Conservation (phyloP, 768 basidiomycete genomes). For the Saitozyma sp. region DNA sequence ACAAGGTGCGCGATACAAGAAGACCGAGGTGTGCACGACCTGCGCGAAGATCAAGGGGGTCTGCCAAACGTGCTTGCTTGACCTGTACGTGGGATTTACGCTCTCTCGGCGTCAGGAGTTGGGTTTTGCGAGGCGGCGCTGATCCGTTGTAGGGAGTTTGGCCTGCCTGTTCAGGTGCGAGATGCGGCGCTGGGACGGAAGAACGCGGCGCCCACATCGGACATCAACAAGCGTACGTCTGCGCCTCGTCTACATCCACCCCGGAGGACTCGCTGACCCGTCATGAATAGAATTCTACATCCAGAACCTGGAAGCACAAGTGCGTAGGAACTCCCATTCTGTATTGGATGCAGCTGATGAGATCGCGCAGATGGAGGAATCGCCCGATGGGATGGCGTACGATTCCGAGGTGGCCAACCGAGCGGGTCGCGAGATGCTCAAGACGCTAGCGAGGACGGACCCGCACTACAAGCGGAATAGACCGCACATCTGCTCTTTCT, state of each 20-base stretch:
- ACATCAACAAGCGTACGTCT: conserved; percentile 89
- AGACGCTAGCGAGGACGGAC: conserved; percentile 88
- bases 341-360: background rate
- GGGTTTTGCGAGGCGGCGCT: background rate
- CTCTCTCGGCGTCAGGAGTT: background rate
- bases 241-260: conserved; percentile 50
- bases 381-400: conserved; percentile 34
- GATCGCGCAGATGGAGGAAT: conserved; percentile 58
- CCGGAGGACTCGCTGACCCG: conserved; percentile 23
- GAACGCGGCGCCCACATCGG: conserved; percentile 89
- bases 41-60: conserved; percentile 75
- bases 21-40: conserved; percentile 94
- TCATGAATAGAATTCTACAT: conserved; percentile 48
- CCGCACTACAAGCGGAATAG: conserved; percentile 97
- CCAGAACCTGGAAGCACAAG: conserved; percentile 47
- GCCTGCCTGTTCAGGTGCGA: conserved; percentile 91
- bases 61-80: conserved; percentile 95
- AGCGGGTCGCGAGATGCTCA: conserved; percentile 94
- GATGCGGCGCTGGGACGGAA: conserved; percentile 84
- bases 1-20: conserved; percentile 86
- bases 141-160: conserved; percentile 64
- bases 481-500: conserved; percentile 93
- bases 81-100: conserved; percentile 58
- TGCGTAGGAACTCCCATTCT: background rate
- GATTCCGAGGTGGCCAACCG: conserved; percentile 59